Evolutionary conservation across 2,329 filamentous ascomycete species (phyloP).

Genomic region (Fusarium drepaniforme): DNA sequence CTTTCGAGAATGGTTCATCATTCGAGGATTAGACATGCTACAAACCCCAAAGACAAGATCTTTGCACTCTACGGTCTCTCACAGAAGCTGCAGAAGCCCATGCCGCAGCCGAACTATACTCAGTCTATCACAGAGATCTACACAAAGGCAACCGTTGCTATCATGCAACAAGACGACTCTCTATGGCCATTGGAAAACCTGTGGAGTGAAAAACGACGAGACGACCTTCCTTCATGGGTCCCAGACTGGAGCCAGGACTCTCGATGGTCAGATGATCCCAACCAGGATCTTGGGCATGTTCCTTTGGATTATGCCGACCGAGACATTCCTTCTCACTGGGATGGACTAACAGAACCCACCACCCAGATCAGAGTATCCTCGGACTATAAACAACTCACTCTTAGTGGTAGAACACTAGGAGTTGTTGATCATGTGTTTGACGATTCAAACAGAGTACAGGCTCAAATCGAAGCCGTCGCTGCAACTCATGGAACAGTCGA

Average conservation of each 20-base stretch:
- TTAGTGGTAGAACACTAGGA: not conserved
- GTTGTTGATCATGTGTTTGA: not conserved
- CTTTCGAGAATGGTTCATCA: slow-evolving; percentile 1
- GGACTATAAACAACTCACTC: not conserved
- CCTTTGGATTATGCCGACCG: not conserved
- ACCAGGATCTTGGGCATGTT: not conserved
- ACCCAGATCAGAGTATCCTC: not conserved
- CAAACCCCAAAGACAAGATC: slow-evolving; percentile 1
- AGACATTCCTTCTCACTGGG: not conserved
- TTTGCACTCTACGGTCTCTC: not conserved
- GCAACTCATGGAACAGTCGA: not conserved
- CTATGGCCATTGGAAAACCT: not conserved
- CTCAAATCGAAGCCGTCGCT: not conserved
- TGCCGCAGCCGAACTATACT: not conserved
- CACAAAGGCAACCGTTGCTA: not conserved
- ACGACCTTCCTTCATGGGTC: not conserved
- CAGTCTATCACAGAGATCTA: not conserved
- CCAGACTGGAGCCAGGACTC: not conserved
- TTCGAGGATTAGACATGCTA: not conserved
- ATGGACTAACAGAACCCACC: not conserved
- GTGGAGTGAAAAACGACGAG: not conserved
- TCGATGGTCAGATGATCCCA: not conserved
- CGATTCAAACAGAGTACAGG: not conserved
- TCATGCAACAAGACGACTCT: not conserved
- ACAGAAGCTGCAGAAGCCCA: slow-evolving; percentile 35